These are phyloP conservation scores for Tetragonia tetragonoides DNA, from an alignment of 148 eudicot genomes.

Conservation along the genomic window DNA sequence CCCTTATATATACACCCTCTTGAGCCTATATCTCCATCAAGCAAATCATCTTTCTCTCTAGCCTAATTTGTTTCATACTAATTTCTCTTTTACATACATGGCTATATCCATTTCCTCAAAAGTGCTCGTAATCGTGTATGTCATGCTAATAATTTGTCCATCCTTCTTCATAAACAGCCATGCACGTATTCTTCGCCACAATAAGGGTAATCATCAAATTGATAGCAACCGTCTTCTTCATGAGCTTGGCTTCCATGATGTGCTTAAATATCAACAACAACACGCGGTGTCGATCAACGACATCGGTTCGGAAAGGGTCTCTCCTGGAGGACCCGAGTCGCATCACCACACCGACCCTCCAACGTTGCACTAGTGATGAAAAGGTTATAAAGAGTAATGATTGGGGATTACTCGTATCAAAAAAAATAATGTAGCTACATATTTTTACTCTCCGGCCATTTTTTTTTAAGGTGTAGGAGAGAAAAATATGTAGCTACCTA, in stretches of 20 bases:
- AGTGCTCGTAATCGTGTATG: neutral
- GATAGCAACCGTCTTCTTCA: slow-evolving; percentile 30
- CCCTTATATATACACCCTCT: slow-evolving; percentile 14
- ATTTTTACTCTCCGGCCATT: no score
- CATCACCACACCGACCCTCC: slow-evolving; percentile 30
- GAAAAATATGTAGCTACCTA: no score
- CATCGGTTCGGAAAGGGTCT: slow-evolving; percentile 28
- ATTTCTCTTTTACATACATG: neutral
- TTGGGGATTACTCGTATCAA: neutral
- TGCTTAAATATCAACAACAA: slow-evolving; percentile 26
- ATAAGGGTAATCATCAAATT: slow-evolving; percentile 6
- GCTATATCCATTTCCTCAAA: slow-evolving; percentile 2
- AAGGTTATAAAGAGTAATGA: neutral
- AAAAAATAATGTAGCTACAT: no score
- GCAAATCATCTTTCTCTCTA: neutral
- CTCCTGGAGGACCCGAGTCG: slow-evolving; percentile 36
- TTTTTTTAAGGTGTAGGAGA: no score
- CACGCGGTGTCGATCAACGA: slow-evolving; percentile 17
- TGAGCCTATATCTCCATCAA: neutral
- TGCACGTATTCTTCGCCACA: slow-evolving; percentile 30
- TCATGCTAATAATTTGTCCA: slow-evolving; percentile 14
- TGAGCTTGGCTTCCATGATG: slow-evolving; percentile 35
- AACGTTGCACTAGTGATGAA: slow-evolving; percentile 6
- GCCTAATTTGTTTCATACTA: neutral
- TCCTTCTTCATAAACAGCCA: slow-evolving; percentile 20